Conservation (phyloP, 208 protist species). For the Crithidia bombi region DNA sequence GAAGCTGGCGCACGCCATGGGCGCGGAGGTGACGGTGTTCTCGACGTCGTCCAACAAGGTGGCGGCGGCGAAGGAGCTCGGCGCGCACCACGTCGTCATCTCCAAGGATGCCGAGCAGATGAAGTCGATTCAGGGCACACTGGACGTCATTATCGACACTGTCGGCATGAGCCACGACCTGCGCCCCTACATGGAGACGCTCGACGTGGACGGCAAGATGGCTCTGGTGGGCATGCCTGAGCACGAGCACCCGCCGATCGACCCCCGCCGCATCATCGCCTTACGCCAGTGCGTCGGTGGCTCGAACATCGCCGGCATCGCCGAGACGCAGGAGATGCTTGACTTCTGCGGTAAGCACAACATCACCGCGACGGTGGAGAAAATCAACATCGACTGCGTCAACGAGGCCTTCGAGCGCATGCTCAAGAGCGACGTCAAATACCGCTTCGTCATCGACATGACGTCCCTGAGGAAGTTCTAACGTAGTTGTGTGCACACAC, state of each 20-base stretch:
- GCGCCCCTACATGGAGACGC: constrained; percentile 48
- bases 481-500: too few species aligned
- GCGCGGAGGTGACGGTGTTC: constrained; percentile 86
- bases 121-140: constrained; percentile 34
- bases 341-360: constrained; percentile 80
- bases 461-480: constrained; percentile 44
- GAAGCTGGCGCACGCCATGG: constrained; percentile 86
- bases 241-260: not conserved
- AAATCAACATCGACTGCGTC: constrained; percentile 68
- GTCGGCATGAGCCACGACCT: constrained; percentile 59
- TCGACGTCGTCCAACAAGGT: constrained; percentile 63
- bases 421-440: constrained; percentile 67
- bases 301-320: constrained; percentile 70
- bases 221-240: constrained; percentile 63
- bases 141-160: constrained; percentile 79
- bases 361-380: constrained; percentile 69
- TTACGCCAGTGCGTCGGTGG: constrained; percentile 37
- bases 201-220: constrained; percentile 54
- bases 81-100: constrained; percentile 68
- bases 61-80: constrained; percentile 54
- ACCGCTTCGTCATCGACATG: constrained; percentile 85
- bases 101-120: constrained; percentile 59
- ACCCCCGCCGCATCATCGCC: constrained; percentile 25
- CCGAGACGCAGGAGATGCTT: constrained; percentile 85
- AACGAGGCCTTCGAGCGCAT: constrained; percentile 77